These are phyloP conservation scores for Tilletia walkeri DNA, from an alignment of 1,284 basidiomycete species.

Conservation along the genomic window DNA sequence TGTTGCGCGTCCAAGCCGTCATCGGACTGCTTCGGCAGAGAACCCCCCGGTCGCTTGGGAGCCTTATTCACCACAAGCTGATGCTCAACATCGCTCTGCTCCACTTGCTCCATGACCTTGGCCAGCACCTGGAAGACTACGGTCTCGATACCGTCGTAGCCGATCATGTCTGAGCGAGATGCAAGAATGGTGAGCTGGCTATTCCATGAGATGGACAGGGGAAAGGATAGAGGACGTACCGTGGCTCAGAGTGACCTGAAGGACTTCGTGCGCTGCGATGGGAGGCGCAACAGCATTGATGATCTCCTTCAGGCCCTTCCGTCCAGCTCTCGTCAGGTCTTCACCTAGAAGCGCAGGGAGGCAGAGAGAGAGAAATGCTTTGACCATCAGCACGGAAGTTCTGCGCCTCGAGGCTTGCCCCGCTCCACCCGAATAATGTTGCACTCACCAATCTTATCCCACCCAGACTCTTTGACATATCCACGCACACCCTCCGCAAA, in stretches of 20 bases:
- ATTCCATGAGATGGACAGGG: not conserved
- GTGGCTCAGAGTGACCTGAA: constrained; percentile 90
- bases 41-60: constrained; percentile 26
- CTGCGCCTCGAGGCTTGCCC: no score
- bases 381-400: not conserved
- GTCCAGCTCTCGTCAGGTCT: constrained; percentile 43
- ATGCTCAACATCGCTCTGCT: constrained; percentile 28
- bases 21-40: constrained; percentile 27
- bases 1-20: constrained; percentile 21
- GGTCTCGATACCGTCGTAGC: constrained; percentile 92
- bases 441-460: constrained; percentile 38
- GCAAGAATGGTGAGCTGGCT: not conserved
- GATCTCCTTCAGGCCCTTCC: constrained; percentile 64
- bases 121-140: constrained; percentile 70
- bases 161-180: constrained; percentile 66
- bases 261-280: constrained; percentile 95
- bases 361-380: not conserved
- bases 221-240: constrained; percentile 58
- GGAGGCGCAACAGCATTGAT: constrained; percentile 96
- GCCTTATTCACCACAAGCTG: constrained; percentile 50
- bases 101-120: constrained; percentile 51
- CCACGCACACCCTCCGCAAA: constrained; percentile 45
- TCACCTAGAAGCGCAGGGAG: constrained; percentile 23
- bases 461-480: constrained; percentile 41
- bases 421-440: not conserved